These are phyloP conservation scores for Boletus rex-veris DNA, from an alignment of 768 basidiomycete genomes.

Conservation along the genomic window DNA sequence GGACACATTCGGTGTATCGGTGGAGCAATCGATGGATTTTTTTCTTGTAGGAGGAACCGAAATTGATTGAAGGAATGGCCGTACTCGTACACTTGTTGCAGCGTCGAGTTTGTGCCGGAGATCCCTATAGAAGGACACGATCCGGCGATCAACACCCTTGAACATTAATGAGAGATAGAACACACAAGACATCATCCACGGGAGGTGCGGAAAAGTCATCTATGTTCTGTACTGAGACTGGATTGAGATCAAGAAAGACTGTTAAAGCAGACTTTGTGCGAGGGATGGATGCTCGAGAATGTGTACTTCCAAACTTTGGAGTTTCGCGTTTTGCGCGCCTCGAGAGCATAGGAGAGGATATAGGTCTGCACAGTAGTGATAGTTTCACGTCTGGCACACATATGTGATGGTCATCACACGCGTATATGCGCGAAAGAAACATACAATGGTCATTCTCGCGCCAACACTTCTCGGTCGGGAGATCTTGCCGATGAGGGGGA, in stretches of 20 bases:
- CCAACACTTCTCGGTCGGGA: slow-evolving; percentile 39
- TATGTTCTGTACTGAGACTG: slow-evolving; percentile 30
- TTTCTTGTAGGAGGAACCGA: slow-evolving; percentile 15
- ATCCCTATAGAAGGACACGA: slow-evolving; percentile 24
- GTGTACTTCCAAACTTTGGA: slow-evolving; percentile 36
- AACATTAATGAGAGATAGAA: neutral
- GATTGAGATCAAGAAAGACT: slow-evolving; percentile 19
- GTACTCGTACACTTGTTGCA: slow-evolving; percentile 21
- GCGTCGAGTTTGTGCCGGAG: slow-evolving; percentile 30
- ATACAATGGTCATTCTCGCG: slow-evolving; percentile 35
- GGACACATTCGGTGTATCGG: slow-evolving; percentile 16
- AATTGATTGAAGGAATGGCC: slow-evolving; percentile 28
- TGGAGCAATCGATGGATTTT: slow-evolving; percentile 10
- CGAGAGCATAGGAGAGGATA: slow-evolving; percentile 44
- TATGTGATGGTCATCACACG: slow-evolving; percentile 1
- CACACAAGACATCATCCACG: slow-evolving; percentile 42
- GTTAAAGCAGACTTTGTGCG: slow-evolving; percentile 21
- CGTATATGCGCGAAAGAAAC: slow-evolving; percentile 21
- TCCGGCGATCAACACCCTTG: neutral
- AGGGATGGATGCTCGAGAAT: slow-evolving; percentile 25
- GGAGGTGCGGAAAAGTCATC: slow-evolving; percentile 31
- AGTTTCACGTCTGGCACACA: slow-evolving; percentile 24
- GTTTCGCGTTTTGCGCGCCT: slow-evolving; percentile 46
- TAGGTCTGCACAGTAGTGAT: slow-evolving; percentile 31
- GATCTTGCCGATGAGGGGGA: slow-evolving; percentile 17